Conservation (phyloP, 768 basidiomycete species). For the Cystofilobasidium capitatum region DNA sequence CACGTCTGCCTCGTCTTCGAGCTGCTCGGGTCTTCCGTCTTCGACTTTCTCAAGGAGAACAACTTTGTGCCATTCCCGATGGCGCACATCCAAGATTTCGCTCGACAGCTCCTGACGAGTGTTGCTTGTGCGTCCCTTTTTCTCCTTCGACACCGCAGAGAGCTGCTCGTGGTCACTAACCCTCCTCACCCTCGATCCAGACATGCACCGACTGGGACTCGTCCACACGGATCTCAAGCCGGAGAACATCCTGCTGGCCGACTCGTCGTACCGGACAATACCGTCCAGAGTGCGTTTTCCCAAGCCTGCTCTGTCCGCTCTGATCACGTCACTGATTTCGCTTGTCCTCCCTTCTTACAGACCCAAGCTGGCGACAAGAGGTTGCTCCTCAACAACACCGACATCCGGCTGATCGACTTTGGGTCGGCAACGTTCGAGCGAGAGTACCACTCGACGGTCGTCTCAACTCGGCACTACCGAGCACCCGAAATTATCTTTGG, state of each 20-base stretch:
- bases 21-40: constrained; percentile 91
- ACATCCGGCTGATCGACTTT: constrained; percentile 94
- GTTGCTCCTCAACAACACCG: constrained; percentile 65
- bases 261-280: constrained; percentile 52
- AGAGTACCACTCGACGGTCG: constrained; percentile 96
- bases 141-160: constrained; percentile 82
- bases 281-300: constrained; percentile 34
- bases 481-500: constrained; percentile 98
- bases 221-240: constrained; percentile 99
- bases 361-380: constrained; percentile 45
- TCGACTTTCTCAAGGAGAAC: constrained; percentile 98
- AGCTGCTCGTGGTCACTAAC: constrained; percentile 67
- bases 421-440: constrained; percentile 96
- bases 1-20: constrained; percentile 97
- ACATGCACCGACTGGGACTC: constrained; percentile 78
- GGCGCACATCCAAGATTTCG: constrained; percentile 91
- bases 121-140: constrained; percentile 81
- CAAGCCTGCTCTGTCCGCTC: not conserved
- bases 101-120: constrained; percentile 77
- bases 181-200: constrained; percentile 42
- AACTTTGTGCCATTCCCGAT: constrained; percentile 93
- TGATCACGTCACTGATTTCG: not conserved
- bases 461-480: constrained; percentile 94
- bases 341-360: not conserved
- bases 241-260: constrained; percentile 91